These are phyloP conservation scores for Stramenopiles sp. DNA, from an alignment of 352 stramenopile genomes.

Conservation along the genomic window DNA sequence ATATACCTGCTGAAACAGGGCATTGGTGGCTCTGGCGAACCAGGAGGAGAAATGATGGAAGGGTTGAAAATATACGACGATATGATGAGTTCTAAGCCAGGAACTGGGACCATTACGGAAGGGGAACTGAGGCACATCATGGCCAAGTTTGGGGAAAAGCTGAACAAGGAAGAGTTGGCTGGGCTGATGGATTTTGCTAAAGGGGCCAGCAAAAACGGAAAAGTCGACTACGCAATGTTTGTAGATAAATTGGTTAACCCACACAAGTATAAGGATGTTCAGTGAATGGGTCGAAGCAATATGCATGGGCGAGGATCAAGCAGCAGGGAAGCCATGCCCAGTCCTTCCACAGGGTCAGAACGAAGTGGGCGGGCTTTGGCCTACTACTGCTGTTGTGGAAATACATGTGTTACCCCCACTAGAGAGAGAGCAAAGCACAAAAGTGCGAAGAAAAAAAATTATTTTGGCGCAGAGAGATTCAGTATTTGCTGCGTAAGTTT, in stretches of 20 bases:
- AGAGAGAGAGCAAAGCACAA: too few species aligned
- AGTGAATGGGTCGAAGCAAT: too few species aligned
- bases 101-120: not conserved
- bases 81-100: not conserved
- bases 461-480: too few species aligned
- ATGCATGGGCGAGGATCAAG: too few species aligned
- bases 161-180: not conserved
- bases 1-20: not conserved
- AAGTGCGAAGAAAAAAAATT: too few species aligned
- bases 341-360: too few species aligned
- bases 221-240: not conserved
- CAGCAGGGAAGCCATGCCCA: too few species aligned
- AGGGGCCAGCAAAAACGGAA: not conserved
- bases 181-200: not conserved
- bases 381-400: too few species aligned
- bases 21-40: not conserved
- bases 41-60: not conserved
- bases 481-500: too few species aligned
- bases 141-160: not conserved
- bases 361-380: too few species aligned
- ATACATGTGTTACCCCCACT: too few species aligned
- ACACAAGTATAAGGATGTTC: constrained; percentile 8
- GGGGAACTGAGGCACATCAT: not conserved
- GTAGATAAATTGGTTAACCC: constrained; percentile 4
- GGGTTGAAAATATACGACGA: not conserved